Evolutionary conservation across 2,329 filamentous ascomycete species (phyloP).

Genomic region (Alternaria brassicae): DNA sequence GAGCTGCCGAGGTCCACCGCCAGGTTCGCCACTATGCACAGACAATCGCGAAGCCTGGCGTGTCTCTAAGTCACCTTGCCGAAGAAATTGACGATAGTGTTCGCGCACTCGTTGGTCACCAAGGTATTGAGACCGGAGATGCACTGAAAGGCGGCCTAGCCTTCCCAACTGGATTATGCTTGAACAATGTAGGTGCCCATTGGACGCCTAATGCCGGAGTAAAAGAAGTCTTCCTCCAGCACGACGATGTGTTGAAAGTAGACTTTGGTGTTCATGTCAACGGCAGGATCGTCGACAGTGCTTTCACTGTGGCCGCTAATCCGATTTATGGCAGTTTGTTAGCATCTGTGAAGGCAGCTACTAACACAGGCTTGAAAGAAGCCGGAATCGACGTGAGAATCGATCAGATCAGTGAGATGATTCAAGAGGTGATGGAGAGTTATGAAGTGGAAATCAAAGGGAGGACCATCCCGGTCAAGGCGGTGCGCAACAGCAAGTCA

Average conservation of each 20-base stretch:
- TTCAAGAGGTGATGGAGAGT: slow-evolving; percentile 92
- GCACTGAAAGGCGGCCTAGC: slow-evolving; percentile 80
- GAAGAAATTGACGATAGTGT: slow-evolving; percentile 84
- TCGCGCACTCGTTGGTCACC: slow-evolving; percentile 75
- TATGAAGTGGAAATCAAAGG: slow-evolving; percentile 84
- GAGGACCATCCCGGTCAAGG: slow-evolving; percentile 77
- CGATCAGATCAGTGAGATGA: slow-evolving; percentile 80
- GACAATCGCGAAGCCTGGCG: slow-evolving; percentile 77
- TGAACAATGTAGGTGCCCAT: slow-evolving; percentile 84
- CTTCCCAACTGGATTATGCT: slow-evolving; percentile 81
- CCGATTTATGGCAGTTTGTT: slow-evolving; percentile 72
- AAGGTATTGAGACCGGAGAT: slow-evolving; percentile 77
- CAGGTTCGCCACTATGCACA: slow-evolving; percentile 84
- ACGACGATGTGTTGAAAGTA: slow-evolving; percentile 77
- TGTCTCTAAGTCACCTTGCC: slow-evolving; percentile 78
- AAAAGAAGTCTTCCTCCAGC: slow-evolving; percentile 74
- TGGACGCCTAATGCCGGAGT: slow-evolving; percentile 86
- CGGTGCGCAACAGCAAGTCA: slow-evolving; percentile 70
- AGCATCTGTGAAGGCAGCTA: slow-evolving; percentile 70
- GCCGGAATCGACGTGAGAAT: slow-evolving; percentile 91
- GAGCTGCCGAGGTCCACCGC: slow-evolving; percentile 84
- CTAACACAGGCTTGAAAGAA: slow-evolving; percentile 79
- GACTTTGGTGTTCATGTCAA: slow-evolving; percentile 76
- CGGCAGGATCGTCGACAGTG: slow-evolving; percentile 73
- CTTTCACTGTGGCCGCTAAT: slow-evolving; percentile 72